Evolutionary conservation across 2,329 filamentous ascomycete species (phyloP).

Genomic region (Beauveria scarabaeidicola): DNA sequence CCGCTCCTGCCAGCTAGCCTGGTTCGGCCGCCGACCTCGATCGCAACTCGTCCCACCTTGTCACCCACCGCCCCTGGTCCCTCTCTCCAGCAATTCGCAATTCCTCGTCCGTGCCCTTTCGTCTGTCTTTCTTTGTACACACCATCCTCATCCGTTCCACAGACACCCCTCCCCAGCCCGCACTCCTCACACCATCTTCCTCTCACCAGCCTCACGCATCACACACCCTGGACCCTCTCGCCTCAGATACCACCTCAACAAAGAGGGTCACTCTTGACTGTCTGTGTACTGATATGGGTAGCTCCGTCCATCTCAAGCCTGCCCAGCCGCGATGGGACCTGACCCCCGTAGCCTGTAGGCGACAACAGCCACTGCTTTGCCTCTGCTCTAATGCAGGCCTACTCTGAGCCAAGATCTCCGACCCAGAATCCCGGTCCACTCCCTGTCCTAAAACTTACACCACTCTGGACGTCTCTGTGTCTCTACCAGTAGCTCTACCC

Average conservation of each 20-base stretch:
- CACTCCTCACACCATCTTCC: not conserved
- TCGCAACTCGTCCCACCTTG: slow-evolving; percentile 8
- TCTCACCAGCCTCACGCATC: not conserved
- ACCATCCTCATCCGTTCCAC: not conserved
- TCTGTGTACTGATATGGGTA: too few species aligned
- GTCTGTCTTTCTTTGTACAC: not conserved
- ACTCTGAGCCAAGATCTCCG: slow-evolving; percentile 13
- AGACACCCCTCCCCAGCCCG: not conserved
- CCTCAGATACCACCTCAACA: slow-evolving; percentile 11
- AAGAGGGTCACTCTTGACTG: not conserved
- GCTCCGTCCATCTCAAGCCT: not conserved
- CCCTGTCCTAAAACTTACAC: slow-evolving; percentile 8
- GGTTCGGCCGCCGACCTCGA: slow-evolving; percentile 4
- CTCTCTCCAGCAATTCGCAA: not conserved
- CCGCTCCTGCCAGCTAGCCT: not conserved
- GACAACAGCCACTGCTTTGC: not conserved
- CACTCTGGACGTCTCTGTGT: not conserved
- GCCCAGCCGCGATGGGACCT: slow-evolving; percentile 9
- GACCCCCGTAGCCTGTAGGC: not conserved
- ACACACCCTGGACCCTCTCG: slow-evolving; percentile 2
- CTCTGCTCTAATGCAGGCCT: slow-evolving; percentile 11
- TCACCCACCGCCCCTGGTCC: not conserved
- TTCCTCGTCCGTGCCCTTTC: slow-evolving; percentile 3
- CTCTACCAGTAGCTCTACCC: not conserved
- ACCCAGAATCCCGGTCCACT: slow-evolving; percentile 12